Base-by-base conservation (phyloP, 169 alveolate species). In the Pseudocohnilembus persalinus region DNA sequence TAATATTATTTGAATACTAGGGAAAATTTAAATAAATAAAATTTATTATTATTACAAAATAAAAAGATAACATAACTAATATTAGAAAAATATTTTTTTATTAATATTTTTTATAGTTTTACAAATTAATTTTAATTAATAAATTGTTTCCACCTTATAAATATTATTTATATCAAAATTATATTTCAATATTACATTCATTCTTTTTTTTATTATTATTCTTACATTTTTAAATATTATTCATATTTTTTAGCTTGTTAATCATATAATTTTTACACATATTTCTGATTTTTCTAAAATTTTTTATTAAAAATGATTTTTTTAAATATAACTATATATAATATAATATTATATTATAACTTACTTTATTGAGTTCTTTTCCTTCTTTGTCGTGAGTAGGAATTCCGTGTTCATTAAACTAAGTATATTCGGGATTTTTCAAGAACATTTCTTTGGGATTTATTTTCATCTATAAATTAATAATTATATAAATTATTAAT, bases 381-480 rank as follows among this genome's bases (percentile, higher is more conserved):
- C 92, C 94, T 74, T 91, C 89, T 15, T 81, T 88, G 77, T 90
- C 90, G 64, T 95, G 95, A 31, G 94, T 92, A 1, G 97, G 97
- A 27, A 95, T 83, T 26, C 97, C 97, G n/a, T 88, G 83, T 49
- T 89, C 95, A 85, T 95, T 95, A 88, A 92, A 95, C 75, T 92
- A 83, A 31, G 90, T 79, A 79, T 92, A 95, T 84, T 90, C 91
- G 74, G 90, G 94, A 28, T 88, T 72, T 31, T 81, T 68, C 80
- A 65, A 88, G 25, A 88, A 89, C 87, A 85, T 89, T 72, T 88
- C 88, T 82, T 79, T 73, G 25, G 73, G 82, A 34, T 74, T 63
- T 73, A 77, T 80, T 72, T 79, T 49, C 83, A 76, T 76, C 32
- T 27, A 77, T 31, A 34, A 49, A 49, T 4, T 49, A n/a, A n/a